Evolutionary conservation across 202 grass and related monocot species (phyloP).

Genomic region (Brachypodium distachyon): DNA sequence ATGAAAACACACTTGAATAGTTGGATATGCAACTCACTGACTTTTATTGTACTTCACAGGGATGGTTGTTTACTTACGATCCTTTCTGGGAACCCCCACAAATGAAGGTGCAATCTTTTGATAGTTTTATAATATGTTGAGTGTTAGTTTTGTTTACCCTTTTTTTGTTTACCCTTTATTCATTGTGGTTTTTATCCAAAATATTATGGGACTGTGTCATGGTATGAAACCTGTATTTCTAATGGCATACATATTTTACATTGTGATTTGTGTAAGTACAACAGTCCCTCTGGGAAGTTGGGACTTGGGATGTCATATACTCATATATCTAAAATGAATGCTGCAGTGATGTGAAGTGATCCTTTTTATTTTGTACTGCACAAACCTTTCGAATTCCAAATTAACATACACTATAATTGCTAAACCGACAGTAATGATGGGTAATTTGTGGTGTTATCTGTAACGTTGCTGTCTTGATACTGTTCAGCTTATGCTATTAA

Average conservation of each 20-base stretch:
- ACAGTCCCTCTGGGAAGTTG: not conserved
- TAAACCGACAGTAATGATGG: not conserved
- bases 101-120: constrained; percentile 58
- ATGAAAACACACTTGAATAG: not conserved
- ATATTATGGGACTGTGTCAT: not conserved
- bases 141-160: not conserved
- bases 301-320: not conserved
- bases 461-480: not conserved
- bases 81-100: constrained; percentile 83
- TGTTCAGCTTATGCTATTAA: not conserved
- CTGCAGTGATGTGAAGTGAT: not conserved
- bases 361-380: not conserved
- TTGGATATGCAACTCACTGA: constrained; percentile 5
- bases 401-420: not conserved
- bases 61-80: constrained; percentile 83
- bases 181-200: constrained; percentile 5
- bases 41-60: constrained; percentile 28
- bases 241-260: not conserved
- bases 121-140: constrained; percentile 7
- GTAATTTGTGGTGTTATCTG: not conserved
- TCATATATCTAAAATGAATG: not conserved
- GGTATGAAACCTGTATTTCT: constrained; percentile 1
- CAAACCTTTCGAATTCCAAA: not conserved
- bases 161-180: constrained; percentile 7
- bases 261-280: not conserved